Evolutionary conservation across 2,329 filamentous ascomycete genomes (phyloP), one percentile per base, ranked within the genome.

Genomic region (Colletotrichum lupini): DNA sequence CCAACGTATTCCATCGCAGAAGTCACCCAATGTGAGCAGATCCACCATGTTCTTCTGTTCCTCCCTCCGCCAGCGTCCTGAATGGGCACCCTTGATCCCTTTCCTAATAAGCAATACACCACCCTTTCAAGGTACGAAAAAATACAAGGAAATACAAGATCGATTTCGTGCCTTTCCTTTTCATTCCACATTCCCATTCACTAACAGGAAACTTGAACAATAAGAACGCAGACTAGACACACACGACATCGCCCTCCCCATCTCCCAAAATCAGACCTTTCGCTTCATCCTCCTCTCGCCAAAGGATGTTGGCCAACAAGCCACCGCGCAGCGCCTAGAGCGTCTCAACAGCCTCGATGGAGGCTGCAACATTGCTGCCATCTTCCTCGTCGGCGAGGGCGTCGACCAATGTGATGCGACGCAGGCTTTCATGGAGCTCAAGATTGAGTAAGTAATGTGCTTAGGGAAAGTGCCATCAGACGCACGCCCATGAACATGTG

Each of bases 181-280:
- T 78, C 64, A 22, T 30, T 9, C 28, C n/a, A 11, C 68, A 52
- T 16, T 24, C 8, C 22, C 35, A 65, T 35, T 74, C 42, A 76
- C 9, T 35, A 49, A 42, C 6, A 12, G 14, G 37, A 12, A 11
- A 32, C 28, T 61, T 26, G 1, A 11, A 5, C 14, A 7, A 9
- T 59, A 89, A 49, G 87, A 88, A 77, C 76, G 77, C 4, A 79
- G 77, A 19, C 78, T 89, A 3, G 76, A 79, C 19, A 82, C 81
- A 2, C 84, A 88, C 74, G 88, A 89, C 74, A 76, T 88, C 35
- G 84, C 84, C 16, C 80, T 89, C 49, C 79, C 80, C 4, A 67
- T 86, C 24, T 63, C 58, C 9, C 22, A 66, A 56, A 55, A 37
- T 1, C 28, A 26, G 8, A 66, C 78, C 7, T 82, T 86, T 60